Evolutionary conservation across 768 basidiomycete genomes (phyloP).

Genomic region (Tremella mesenterica): DNA sequence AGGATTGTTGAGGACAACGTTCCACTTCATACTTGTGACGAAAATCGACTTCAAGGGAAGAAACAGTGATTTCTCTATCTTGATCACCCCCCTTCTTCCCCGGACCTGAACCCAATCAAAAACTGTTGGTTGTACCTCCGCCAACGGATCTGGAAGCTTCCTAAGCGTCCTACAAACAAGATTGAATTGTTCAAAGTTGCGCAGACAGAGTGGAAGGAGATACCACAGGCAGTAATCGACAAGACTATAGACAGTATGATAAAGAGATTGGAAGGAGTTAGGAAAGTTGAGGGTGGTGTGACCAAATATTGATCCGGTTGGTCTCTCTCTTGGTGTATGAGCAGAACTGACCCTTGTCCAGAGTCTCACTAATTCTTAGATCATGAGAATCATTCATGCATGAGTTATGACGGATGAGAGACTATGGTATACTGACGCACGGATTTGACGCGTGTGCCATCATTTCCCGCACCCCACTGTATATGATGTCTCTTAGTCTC

Average conservation of each 20-base stretch:
- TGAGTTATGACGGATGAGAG: background rate
- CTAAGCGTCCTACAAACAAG: conserved; percentile 1
- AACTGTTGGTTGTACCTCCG: conserved; percentile 11
- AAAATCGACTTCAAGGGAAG: background rate
- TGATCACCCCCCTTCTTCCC: conserved; percentile 9
- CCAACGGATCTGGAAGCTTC: conserved; percentile 2
- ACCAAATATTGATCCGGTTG: conserved; percentile 6
- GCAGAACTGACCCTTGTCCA: background rate
- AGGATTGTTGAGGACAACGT: conserved; percentile 13
- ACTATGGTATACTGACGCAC: no score
- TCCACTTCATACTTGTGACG: background rate
- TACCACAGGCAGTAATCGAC: conserved; percentile 9
- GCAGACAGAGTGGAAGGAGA: conserved; percentile 4
- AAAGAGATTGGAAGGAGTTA: conserved; percentile 7
- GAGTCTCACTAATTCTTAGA: background rate
- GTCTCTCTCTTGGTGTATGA: background rate
- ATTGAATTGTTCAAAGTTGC: conserved; percentile 2
- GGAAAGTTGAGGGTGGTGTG: conserved; percentile 1
- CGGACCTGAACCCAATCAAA: conserved; percentile 18
- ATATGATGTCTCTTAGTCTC: no score
- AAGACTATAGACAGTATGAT: conserved; percentile 7
- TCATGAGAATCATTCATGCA: background rate
- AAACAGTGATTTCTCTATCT: conserved; percentile 7
- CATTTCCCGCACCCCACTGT: no score
- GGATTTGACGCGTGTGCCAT: no score